Evolutionary conservation across 495 filamentous ascomycete species (phyloP).

Genomic region (Penicillium longicatenatum): DNA sequence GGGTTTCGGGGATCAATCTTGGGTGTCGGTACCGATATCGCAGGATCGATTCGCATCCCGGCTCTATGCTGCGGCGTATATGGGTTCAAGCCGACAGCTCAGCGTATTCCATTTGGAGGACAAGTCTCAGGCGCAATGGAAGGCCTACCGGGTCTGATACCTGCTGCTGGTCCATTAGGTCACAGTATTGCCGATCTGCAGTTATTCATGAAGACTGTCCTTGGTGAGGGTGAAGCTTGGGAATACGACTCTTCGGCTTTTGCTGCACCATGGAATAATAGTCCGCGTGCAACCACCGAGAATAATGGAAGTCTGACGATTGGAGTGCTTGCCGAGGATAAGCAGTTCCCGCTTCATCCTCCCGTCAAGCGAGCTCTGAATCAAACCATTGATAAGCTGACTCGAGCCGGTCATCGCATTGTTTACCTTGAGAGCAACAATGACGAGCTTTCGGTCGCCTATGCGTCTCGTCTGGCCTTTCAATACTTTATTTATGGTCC

Average conservation of each 20-base stretch:
- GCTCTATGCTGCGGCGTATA: constrained; percentile 63
- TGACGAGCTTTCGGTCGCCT: constrained; percentile 16
- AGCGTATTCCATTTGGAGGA: constrained; percentile 51
- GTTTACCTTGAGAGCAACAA: constrained; percentile 31
- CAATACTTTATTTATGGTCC: constrained; percentile 36
- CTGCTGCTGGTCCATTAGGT: constrained; percentile 53
- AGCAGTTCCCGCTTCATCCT: constrained; percentile 53
- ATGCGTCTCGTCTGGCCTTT: constrained; percentile 24
- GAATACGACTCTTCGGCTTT: constrained; percentile 20
- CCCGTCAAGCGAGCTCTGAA: constrained; percentile 50
- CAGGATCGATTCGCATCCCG: constrained; percentile 60
- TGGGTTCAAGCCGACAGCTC: constrained; percentile 60
- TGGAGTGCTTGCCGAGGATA: constrained; percentile 56
- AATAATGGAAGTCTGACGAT: constrained; percentile 34
- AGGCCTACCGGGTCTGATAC: constrained; percentile 16
- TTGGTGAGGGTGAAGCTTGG: constrained; percentile 53
- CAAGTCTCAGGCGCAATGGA: constrained; percentile 17
- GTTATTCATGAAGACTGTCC: constrained; percentile 56
- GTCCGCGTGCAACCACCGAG: neutral
- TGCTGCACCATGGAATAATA: constrained; percentile 18
- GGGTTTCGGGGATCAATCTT: constrained; percentile 37
- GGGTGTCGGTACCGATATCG: constrained; percentile 47
- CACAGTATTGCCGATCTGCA: constrained; percentile 57
- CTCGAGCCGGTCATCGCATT: constrained; percentile 43
- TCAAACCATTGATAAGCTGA: constrained; percentile 39